Percentiles rank a stretch among this genome's conserved stretches.
These are phyloP conservation scores for Globisporangium carolinianum DNA, from an alignment of 352 stramenopile species.

Conservation along the genomic window DNA sequence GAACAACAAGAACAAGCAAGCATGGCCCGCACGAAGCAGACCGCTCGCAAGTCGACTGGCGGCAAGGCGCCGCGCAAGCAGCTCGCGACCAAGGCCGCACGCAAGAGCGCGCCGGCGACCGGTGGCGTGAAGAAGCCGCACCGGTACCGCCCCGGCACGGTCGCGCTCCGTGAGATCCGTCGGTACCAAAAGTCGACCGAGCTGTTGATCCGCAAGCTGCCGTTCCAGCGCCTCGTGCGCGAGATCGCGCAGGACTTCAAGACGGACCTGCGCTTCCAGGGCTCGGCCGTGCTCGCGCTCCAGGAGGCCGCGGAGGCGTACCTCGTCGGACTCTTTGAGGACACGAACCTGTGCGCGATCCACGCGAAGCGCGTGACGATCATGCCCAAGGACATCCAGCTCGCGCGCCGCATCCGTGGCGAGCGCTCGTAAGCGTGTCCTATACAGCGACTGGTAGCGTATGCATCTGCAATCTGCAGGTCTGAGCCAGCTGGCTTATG, in stretches of 20 bases:
- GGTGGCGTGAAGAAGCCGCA: slow-evolving; percentile 93
- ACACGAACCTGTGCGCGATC: slow-evolving; percentile 94
- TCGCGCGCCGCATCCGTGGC: slow-evolving; percentile 30
- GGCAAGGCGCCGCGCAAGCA: slow-evolving; percentile 93
- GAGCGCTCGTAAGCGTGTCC: neutral
- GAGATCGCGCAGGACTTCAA: slow-evolving; percentile 87
- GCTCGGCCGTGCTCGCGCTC: slow-evolving; percentile 74
- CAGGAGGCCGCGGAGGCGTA: slow-evolving; percentile 92
- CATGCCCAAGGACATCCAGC: slow-evolving; percentile 96
- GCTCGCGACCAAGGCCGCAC: slow-evolving; percentile 88
- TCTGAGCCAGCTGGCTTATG: slow-evolving; percentile 15
- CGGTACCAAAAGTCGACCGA: slow-evolving; percentile 95
- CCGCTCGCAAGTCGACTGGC: slow-evolving; percentile 91
- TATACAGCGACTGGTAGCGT: too few relatives aligned
- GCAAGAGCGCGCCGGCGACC: slow-evolving; percentile 86
- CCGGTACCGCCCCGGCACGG: slow-evolving; percentile 80
- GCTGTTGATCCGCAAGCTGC: slow-evolving; percentile 94
- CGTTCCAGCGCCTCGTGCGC: slow-evolving; percentile 95
- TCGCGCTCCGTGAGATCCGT: slow-evolving; percentile 96
- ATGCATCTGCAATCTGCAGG: too few relatives aligned
- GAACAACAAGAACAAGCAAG: too few relatives aligned
- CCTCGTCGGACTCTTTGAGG: slow-evolving; percentile 93
- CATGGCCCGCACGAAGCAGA: slow-evolving; percentile 97
- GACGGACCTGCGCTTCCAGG: slow-evolving; percentile 87
- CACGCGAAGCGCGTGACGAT: slow-evolving; percentile 96